Evolutionary conservation across 2,329 filamentous ascomycete species (phyloP).

Genomic region (Penicillium sp.): DNA sequence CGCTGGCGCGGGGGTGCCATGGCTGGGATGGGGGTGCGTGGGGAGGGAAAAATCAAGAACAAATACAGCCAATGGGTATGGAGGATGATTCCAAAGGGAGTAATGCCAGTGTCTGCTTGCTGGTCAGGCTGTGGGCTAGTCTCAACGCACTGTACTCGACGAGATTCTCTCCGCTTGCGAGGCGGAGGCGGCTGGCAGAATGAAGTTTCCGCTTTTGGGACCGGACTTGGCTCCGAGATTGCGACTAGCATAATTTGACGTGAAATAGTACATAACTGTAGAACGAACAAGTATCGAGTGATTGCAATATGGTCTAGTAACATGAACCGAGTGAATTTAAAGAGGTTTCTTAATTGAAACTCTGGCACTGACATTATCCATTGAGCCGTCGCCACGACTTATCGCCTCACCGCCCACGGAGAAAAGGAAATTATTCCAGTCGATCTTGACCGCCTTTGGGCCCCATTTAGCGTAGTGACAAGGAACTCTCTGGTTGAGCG

Average conservation of each 20-base stretch:
- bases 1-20: conserved; percentile 48
- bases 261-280: background rate
- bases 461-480: too few relatives aligned
- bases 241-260: background rate
- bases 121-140: conserved; percentile 1
- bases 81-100: background rate
- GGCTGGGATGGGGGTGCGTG: conserved; percentile 9
- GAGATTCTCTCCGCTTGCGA: conserved; percentile 20
- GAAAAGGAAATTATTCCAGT: conserved; percentile 2
- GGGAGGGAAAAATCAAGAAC: conserved; percentile 4
- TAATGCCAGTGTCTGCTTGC: conserved; percentile 4
- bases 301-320: background rate
- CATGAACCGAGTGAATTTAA: background rate
- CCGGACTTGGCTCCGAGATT: conserved; percentile 10
- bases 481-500: too few relatives aligned
- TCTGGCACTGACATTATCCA: background rate
- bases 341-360: background rate
- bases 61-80: background rate
- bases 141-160: conserved; percentile 11
- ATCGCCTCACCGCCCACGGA: conserved; percentile 21
- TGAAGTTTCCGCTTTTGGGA: conserved; percentile 13
- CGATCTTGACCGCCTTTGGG: too few relatives aligned
- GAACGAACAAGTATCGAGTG: background rate
- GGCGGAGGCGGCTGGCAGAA: conserved; percentile 35
- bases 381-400: background rate